These are phyloP conservation scores for Pythium rishiriense DNA, from an alignment of 352 stramenopile genomes.

Conservation along the genomic window DNA sequence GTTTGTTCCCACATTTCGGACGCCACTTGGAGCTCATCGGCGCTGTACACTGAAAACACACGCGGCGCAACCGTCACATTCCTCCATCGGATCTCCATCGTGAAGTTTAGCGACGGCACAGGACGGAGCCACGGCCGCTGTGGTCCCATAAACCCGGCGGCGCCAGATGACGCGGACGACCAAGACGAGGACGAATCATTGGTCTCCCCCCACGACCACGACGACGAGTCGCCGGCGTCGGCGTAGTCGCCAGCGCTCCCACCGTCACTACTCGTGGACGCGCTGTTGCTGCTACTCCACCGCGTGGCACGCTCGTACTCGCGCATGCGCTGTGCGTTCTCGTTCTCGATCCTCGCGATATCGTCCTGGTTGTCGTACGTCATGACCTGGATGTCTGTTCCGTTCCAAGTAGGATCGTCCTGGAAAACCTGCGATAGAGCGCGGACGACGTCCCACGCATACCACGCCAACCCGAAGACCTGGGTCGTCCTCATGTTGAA, in stretches of 20 bases:
- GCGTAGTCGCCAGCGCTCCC: background rate
- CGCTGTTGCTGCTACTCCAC: background rate
- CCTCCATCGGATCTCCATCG: slow-evolving; percentile 15
- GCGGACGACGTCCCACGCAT: slow-evolving; percentile 19
- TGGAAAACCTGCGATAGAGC: slow-evolving; percentile 24
- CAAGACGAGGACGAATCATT: background rate
- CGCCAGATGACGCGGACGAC: background rate
- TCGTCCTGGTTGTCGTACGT: background rate
- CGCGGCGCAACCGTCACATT: slow-evolving; percentile 17
- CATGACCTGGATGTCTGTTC: background rate
- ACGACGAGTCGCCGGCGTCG: background rate
- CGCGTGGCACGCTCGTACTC: slow-evolving; percentile 10
- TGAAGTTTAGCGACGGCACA: background rate
- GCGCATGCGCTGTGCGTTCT: slow-evolving; percentile 33
- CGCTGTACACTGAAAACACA: slow-evolving; percentile 8
- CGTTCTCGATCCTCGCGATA: background rate
- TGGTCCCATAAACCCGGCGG: no score
- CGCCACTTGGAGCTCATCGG: slow-evolving; percentile 1
- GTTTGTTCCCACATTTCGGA: background rate
- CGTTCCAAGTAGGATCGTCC: slow-evolving; percentile 30
- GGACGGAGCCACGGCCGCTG: background rate
- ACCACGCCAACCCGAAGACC: slow-evolving; percentile 24
- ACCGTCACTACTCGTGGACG: background rate
- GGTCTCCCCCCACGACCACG: background rate
- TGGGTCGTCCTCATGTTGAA: slow-evolving; percentile 30